phyloP scores from a whole-genome alignment of 1,284 basidiomycete species.

The Trichosporon faecale region DNA sequence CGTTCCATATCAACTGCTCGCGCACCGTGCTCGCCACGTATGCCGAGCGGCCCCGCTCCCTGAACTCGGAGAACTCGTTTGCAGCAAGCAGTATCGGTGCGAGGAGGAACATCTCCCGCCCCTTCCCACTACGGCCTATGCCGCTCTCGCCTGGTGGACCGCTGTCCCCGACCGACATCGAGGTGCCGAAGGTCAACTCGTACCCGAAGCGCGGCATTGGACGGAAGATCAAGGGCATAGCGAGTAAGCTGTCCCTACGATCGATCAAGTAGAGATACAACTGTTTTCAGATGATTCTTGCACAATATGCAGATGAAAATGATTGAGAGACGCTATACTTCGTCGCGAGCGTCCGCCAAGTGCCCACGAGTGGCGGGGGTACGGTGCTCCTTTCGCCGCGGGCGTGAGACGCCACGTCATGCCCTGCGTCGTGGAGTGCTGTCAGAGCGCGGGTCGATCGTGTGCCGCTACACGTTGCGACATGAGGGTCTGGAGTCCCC shows the following conservation, averaged over 20 bases:
- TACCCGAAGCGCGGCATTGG: neutral
- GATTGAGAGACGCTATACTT: too few relatives aligned
- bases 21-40: neutral
- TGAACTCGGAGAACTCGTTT: neutral
- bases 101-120: neutral
- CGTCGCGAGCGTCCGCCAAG: too few relatives aligned
- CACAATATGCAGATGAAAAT: too few relatives aligned
- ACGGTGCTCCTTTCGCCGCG: too few relatives aligned
- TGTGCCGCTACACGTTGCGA: too few relatives aligned
- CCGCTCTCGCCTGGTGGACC: neutral
- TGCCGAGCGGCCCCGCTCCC: neutral
- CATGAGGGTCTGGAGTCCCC: too few relatives aligned
- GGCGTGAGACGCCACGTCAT: too few relatives aligned
- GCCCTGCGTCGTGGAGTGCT: too few relatives aligned
- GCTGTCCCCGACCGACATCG: neutral
- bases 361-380: too few relatives aligned
- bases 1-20: neutral
- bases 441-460: too few relatives aligned
- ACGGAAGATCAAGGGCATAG: neutral
- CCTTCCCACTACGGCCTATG: neutral
- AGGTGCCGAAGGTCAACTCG: neutral
- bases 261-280: neutral
- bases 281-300: neutral
- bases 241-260: neutral
- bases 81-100: neutral